Base-by-base conservation (phyloP, 2,329 filamentous ascomycete genomes). In the Sphaerulina populicola region DNA sequence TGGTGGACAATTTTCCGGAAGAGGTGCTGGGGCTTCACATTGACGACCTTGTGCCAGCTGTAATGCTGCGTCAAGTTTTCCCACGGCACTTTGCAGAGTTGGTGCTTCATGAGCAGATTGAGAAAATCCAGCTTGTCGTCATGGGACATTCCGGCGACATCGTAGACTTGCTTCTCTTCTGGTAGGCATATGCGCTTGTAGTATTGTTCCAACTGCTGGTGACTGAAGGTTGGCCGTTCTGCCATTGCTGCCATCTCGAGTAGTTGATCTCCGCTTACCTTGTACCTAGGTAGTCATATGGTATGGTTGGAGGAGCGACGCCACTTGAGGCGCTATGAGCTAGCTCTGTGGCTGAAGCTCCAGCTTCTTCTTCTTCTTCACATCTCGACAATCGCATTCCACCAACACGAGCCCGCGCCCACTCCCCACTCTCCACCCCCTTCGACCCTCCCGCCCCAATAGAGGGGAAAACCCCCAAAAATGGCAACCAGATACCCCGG, bases 51-150 rank as follows among this genome's bases (percentile, higher is more conserved):
- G 54, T 74, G 69, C 42, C 68, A 67, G 8, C 73, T 74, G 59
- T 77, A 77, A 59, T 82, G 79, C 49, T 81, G 67, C 0, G 66
- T 70, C 14, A 80, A 65, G 56, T 79, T 81, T 14, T 79, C 78
- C 66, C 79, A 82, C 0, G 77, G 76, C 6, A 80, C 69, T n/a
- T 69, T 62, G 21, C 66, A 64, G 11, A 80, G 64, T 39, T 79
- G 75, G 14, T 60, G 57, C 31, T 61, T 61, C 15, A 62, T 57
- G 8, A 67, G 53, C 10, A 60, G 48, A 27, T 52, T 50, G 3
- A 66, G 57, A 44, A 60, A 60, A 23, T 44, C 47, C 9, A 64
- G 57, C 44, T 60, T 47, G 27, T 55, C 40, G 12, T 51, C 46
- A 39, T 53, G 47, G 15, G 58, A 41, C 12, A 62, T 53, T 9